A percentile compares a stretch with the other conserved stretches of the same genome.
These are phyloP conservation scores for Phytopythium aichiense DNA, from an alignment of 352 stramenopile genomes.

Conservation along the genomic window DNA sequence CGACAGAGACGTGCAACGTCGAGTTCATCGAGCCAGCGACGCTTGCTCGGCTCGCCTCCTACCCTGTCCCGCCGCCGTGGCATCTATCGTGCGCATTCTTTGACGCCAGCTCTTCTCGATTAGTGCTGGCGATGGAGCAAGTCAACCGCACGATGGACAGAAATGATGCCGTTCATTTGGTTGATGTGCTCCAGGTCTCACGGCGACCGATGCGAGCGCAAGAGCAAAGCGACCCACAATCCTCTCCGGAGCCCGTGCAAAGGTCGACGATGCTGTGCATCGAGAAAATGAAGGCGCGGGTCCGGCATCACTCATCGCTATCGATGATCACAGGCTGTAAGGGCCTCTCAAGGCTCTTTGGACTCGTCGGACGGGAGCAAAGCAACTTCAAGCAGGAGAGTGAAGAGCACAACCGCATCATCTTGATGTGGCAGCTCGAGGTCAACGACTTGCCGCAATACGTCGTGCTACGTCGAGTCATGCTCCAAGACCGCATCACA, in stretches of 20 bases:
- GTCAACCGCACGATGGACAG: slow-evolving; percentile 4
- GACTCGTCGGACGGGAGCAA: slow-evolving; percentile 8
- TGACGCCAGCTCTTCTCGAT: slow-evolving; percentile 27
- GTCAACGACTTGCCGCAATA: slow-evolving; percentile 10
- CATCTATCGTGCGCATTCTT: slow-evolving; percentile 38
- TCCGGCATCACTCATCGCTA: slow-evolving; percentile 35
- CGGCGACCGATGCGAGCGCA: slow-evolving; percentile 28
- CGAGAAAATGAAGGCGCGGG: slow-evolving; percentile 30
- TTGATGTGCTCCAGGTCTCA: slow-evolving; percentile 47
- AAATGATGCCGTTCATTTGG: slow-evolving; percentile 24
- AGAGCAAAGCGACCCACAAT: neutral
- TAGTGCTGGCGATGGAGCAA: slow-evolving; percentile 38
- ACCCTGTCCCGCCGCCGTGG: slow-evolving; percentile 36
- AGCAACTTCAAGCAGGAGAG: neutral
- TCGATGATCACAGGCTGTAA: slow-evolving; percentile 26
- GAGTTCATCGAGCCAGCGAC: slow-evolving; percentile 61
- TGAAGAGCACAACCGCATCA: slow-evolving; percentile 1
- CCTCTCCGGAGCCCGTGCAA: neutral
- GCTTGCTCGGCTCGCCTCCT: slow-evolving; percentile 50
- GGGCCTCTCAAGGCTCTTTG: slow-evolving; percentile 34
- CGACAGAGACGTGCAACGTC: slow-evolving; percentile 29
- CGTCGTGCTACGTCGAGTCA: slow-evolving; percentile 20
- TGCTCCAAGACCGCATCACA: slow-evolving; percentile 28
- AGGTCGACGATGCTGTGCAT: slow-evolving; percentile 40
- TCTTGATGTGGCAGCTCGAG: slow-evolving; percentile 24